Percentiles rank a stretch among this genome's conserved stretches.
Conservation (phyloP, 176 grass and related monocot genomes). For the Bromus sterilis region DNA sequence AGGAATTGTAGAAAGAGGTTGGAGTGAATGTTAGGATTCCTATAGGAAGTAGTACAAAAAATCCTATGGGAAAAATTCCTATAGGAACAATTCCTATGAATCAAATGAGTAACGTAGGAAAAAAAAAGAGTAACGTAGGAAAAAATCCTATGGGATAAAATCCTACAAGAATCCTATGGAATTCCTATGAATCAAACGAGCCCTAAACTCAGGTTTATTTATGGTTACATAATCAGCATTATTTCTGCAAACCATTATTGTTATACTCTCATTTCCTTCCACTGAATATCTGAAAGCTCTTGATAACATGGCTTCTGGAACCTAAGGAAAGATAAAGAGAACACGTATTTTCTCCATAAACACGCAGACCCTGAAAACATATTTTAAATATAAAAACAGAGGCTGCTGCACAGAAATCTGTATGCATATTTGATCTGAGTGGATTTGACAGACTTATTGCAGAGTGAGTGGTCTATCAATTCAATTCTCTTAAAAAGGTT, state of each 20-base stretch:
- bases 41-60: too few species aligned
- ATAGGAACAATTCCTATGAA: too few species aligned
- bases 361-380: background rate
- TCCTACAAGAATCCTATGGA: too few species aligned
- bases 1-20: too few species aligned
- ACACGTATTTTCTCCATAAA: background rate
- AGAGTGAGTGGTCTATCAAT: slow-evolving; percentile 6
- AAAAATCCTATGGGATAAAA: too few species aligned
- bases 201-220: too few species aligned
- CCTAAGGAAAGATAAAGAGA: background rate
- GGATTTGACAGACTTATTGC: slow-evolving; percentile 19
- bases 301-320: background rate
- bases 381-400: background rate
- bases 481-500: slow-evolving; percentile 4
- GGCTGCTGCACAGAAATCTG: background rate
- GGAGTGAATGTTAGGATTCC: too few species aligned
- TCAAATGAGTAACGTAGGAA: too few species aligned
- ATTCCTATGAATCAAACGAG: too few species aligned
- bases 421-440: background rate
- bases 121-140: too few species aligned
- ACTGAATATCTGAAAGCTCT: background rate
- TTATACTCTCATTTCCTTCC: background rate
- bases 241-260: background rate
- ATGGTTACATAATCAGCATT: background rate
- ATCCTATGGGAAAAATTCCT: too few species aligned